Evolutionary conservation across 2,329 filamentous ascomycete genomes (phyloP), one percentile per base, ranked within the genome.

Genomic region (Alternaria brassicae): DNA sequence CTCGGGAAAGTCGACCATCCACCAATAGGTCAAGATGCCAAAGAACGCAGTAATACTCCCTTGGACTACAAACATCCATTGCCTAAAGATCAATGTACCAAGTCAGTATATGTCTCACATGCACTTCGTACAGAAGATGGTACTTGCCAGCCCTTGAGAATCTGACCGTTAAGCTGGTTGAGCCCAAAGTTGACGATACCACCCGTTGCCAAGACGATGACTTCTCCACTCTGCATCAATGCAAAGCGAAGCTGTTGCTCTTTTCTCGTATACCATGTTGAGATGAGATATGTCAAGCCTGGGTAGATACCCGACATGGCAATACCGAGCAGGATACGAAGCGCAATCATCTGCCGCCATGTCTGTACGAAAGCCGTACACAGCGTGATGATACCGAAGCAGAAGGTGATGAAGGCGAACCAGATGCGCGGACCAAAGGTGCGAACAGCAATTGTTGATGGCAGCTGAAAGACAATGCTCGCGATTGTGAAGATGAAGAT

Each of bases 401-500:
- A 77, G 55, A 87, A 77, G 1, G 88, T 90, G 60, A 85, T 88
- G 42, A 81, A 71, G 0, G 84, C 77, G 70, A 90, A 89, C 83
- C 86, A 89, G 49, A 84, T 71, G 13, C 89, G 81, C 0, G 89
- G 89, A 0, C 89, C 88, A 48, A 89, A 81, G 1, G 85, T 83
- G 45, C 89, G 83, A 27, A 90, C 86, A 1, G 87, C 85, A 42
- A 91, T 82, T 0, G 89, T 91, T 2, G 86, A 87, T 0, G 89
- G 89, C 7, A 91, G 78, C 72, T 91, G 89, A 69, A 89, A 91
- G 9, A 83, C 83, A 39, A 91, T 88, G 67, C 84, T 87, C 5
- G 88, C 82, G 55, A 91, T 83, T 9, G 89, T 91, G 76, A 91
- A 91, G 72, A 91, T 89, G 78, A 91, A 89, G 57, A 92, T 91